phyloP scores from a whole-genome alignment of 495 filamentous ascomycete genomes.

The Alectoria sarmentosa region DNA sequence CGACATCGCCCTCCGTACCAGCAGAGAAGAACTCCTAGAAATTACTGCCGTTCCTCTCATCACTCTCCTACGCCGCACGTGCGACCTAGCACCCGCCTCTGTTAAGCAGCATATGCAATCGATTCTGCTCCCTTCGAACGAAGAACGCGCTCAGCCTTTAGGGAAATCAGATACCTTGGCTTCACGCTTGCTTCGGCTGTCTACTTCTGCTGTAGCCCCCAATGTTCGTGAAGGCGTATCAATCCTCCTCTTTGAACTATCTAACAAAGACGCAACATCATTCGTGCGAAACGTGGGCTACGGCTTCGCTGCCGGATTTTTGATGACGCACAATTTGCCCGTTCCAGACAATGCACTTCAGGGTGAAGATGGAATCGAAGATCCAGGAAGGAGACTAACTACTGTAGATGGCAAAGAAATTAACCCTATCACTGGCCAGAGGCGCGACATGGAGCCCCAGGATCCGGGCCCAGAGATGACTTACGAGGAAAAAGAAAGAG shows the following conservation, averaged over 20 bases:
- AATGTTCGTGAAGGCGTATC: constrained; percentile 70
- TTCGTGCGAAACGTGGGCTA: constrained; percentile 83
- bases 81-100: constrained; percentile 61
- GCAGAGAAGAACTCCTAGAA: constrained; percentile 62
- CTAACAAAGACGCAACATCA: constrained; percentile 60
- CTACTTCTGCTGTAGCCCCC: constrained; percentile 60
- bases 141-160: constrained; percentile 70
- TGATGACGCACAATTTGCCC: constrained; percentile 72
- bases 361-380: constrained; percentile 10
- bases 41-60: constrained; percentile 58
- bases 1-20: constrained; percentile 51
- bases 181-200: constrained; percentile 71
- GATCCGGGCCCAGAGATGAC: constrained; percentile 64
- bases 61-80: constrained; percentile 61
- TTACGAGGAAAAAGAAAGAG: constrained; percentile 81
- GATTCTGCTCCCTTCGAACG: constrained; percentile 68
- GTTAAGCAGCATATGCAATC: constrained; percentile 56
- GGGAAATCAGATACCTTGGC: constrained; percentile 69
- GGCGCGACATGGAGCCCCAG: constrained; percentile 57
- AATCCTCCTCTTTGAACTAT: constrained; percentile 78
- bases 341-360: constrained; percentile 58
- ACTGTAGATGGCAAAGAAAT: constrained; percentile 36
- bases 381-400: constrained; percentile 21
- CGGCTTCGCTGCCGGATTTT: constrained; percentile 83
- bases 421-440: constrained; percentile 90